These are phyloP conservation scores for Saccharomycopsis hybrid DNA, from an alignment of 1,139 yeast species.

Conservation along the genomic window DNA sequence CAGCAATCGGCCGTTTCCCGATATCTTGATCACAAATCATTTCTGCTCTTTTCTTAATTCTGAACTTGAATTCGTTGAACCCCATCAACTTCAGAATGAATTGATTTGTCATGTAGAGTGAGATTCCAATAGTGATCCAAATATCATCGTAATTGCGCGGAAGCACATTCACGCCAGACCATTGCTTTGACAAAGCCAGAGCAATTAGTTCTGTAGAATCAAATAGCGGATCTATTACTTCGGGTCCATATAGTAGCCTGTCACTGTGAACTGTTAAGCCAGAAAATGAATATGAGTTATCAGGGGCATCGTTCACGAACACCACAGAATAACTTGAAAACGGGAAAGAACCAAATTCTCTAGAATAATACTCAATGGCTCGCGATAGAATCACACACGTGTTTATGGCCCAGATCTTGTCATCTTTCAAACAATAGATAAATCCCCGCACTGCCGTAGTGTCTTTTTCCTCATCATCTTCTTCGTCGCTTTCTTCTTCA, in stretches of 20 bases:
- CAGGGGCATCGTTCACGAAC: conserved; percentile 57
- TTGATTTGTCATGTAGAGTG: conserved; percentile 75
- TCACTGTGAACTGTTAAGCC: conserved; percentile 69
- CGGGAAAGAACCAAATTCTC: conserved; percentile 91
- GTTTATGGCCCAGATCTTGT: conserved; percentile 55
- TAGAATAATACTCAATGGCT: conserved; percentile 77
- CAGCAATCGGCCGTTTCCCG: conserved; percentile 76
- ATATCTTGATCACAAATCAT: conserved; percentile 65
- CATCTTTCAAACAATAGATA: conserved; percentile 53
- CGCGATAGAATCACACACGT: conserved; percentile 70
- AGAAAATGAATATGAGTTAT: conserved; percentile 58
- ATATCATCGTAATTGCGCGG: conserved; percentile 75
- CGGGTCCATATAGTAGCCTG: conserved; percentile 65
- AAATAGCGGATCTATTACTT: conserved; percentile 74
- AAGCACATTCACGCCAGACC: conserved; percentile 90
- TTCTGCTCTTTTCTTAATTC: conserved; percentile 60
- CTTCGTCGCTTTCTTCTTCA: conserved; percentile 32
- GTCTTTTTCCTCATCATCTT: conserved; percentile 27
- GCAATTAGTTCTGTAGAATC: conserved; percentile 62
- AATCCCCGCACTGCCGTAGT: conserved; percentile 40
- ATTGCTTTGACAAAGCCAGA: conserved; percentile 73
- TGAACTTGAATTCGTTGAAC: conserved; percentile 68
- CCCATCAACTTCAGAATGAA: conserved; percentile 74
- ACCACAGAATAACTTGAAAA: conserved; percentile 74
- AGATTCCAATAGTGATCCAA: conserved; percentile 90